phyloP scores from a whole-genome alignment of 768 basidiomycete genomes.

The Termitomyces sp. region DNA sequence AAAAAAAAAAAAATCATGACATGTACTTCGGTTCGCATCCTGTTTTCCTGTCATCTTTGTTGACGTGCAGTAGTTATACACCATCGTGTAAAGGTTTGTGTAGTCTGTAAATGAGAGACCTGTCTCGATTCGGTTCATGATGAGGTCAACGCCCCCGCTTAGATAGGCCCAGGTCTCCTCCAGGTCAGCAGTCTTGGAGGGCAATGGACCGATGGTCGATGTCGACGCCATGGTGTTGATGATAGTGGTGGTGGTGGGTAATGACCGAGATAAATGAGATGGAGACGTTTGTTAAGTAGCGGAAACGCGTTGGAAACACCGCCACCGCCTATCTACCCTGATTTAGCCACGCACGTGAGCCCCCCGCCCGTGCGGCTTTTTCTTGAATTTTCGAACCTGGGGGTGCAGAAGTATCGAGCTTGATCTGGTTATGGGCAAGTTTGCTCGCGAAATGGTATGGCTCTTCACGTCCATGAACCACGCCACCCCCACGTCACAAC shows the following conservation, averaged over 20 bases:
- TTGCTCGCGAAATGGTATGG: not conserved
- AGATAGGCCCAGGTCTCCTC: slow-evolving; percentile 87
- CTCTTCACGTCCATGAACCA: not conserved
- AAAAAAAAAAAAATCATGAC: slow-evolving; percentile 32
- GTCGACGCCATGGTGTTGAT: slow-evolving; percentile 5
- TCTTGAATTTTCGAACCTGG: too few species aligned
- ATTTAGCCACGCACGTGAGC: slow-evolving; percentile 3
- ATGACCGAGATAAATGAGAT: not conserved
- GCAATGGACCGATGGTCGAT: slow-evolving; percentile 37
- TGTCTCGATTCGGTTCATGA: slow-evolving; percentile 83
- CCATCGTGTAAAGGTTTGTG: slow-evolving; percentile 83
- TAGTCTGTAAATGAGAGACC: slow-evolving; percentile 70
- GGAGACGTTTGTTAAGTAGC: slow-evolving; percentile 4
- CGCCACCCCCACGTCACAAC: not conserved
- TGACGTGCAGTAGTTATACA: slow-evolving; percentile 98
- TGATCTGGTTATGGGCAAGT: not conserved
- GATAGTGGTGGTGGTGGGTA: not conserved
- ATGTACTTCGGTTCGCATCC: slow-evolving; percentile 61
- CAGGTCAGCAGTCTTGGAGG: slow-evolving; percentile 64
- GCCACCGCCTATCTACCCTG: not conserved
- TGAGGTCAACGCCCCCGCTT: slow-evolving; percentile 81
- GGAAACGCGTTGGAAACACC: slow-evolving; percentile 13
- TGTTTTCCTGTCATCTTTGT: slow-evolving; percentile 68
- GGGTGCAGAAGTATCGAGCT: not conserved
- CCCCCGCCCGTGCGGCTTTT: not conserved